Evolutionary conservation across 108 stramenopile species (phyloP), one percentile per base, ranked within the genome.

Genomic region (Cyclotella baltica): DNA sequence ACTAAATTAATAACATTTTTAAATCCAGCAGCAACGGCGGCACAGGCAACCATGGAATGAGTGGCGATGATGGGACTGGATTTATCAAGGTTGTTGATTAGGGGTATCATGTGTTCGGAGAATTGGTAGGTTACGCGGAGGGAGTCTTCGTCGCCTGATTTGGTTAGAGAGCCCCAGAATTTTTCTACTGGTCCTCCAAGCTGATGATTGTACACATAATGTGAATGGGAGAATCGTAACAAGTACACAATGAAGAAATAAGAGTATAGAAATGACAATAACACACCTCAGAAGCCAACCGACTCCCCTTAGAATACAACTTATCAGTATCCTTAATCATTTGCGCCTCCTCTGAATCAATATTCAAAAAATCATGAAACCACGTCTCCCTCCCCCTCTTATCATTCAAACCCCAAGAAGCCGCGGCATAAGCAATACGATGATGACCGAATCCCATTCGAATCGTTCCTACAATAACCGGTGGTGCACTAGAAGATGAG

Each of bases 361-460:
- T 93, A 73, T 90, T 95, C 48, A 97, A 89, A 55, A 97, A 86
- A 79, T 97, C 96, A 83, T 97, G 96, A 85, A 97, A 97, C 77
- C 68, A 82, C n/a, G 81, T 82, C 62, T 82, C 81, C 35, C 81
- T 70, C 30, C 66, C 70, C 20, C 37, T 62, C 20, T 61, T 48
- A 18, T n/a, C 38, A 29, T 48, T 67, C 62, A 95, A 66, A 13
- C 90, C 92, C 96, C 96, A 97, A 29, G 90, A 91, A 38, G 87
- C 80, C 56, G 92, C 90, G 23, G 91, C 86, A 76, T 97, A 96
- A 36, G 96, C 96, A 70, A 97, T 86, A 43, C 96, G 95, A 84
- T 97, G 96, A 86, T 97, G 96, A 62, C 96, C 96, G 73, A 97
- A 97, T 61, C 96, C 96, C 96, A 97, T 97, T 4, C 96, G 93